phyloP scores from a whole-genome alignment of 2,329 filamentous ascomycete genomes.

The Trichophyton verrucosum region DNA sequence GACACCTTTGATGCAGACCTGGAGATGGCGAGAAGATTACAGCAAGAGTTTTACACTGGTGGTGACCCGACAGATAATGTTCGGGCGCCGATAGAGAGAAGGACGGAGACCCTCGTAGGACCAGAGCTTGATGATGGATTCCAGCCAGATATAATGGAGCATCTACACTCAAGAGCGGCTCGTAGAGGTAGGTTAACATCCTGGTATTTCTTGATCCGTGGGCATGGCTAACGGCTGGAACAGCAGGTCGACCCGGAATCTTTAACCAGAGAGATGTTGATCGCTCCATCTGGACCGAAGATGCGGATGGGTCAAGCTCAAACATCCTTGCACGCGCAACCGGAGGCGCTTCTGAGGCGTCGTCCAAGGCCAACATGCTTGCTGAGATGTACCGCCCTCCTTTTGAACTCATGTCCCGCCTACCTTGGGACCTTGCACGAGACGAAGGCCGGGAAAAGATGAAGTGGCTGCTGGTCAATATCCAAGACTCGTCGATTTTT shows the following conservation, averaged over 20 bases:
- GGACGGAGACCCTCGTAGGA: conserved; percentile 80
- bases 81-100: conserved; percentile 79
- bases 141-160: background rate
- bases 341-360: conserved; percentile 52
- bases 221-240: background rate
- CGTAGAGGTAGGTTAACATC: background rate
- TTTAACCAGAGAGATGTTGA: conserved; percentile 52
- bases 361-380: conserved; percentile 61
- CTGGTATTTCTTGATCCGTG: background rate
- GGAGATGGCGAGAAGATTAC: conserved; percentile 78
- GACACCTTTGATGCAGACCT: conserved; percentile 72
- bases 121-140: conserved; percentile 42
- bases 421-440: conserved; percentile 73
- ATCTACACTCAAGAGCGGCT: conserved; percentile 11
- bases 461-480: conserved; percentile 93
- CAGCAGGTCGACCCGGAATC: conserved; percentile 44
- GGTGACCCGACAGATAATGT: conserved; percentile 45
- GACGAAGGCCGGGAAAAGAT: conserved; percentile 73
- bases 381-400: conserved; percentile 89
- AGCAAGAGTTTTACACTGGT: conserved; percentile 75
- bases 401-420: conserved; percentile 70
- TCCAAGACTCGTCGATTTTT: conserved; percentile 87
- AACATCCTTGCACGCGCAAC: conserved; percentile 48
- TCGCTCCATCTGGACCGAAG: conserved; percentile 48
- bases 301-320: conserved; percentile 37